phyloP scores from a whole-genome alignment of 2,329 filamentous ascomycete species.

The Aspergillus floridensis region DNA sequence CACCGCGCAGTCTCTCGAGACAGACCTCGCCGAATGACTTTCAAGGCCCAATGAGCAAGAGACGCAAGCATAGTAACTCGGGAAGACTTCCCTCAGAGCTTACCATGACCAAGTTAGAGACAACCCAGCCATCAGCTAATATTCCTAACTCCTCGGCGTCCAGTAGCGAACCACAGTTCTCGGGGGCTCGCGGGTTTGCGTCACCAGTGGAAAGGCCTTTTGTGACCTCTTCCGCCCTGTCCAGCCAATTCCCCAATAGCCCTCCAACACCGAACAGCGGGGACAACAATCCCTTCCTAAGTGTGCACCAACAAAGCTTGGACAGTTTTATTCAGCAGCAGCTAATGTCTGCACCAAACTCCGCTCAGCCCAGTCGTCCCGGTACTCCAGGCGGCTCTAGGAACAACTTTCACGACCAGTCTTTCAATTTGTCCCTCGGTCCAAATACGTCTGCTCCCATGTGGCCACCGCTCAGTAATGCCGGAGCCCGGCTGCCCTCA shows the following conservation, averaged over 20 bases:
- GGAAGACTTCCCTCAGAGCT: conserved; percentile 69
- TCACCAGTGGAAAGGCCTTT: conserved; percentile 48
- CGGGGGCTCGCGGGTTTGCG: conserved; percentile 36
- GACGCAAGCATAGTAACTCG: conserved; percentile 72
- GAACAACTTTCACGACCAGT: conserved; percentile 43
- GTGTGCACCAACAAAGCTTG: conserved; percentile 61
- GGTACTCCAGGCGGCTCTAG: conserved; percentile 61
- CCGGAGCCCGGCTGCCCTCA: conserved; percentile 54
- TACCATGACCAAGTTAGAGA: conserved; percentile 79
- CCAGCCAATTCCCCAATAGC: conserved; percentile 54
- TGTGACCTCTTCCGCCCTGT: conserved; percentile 42
- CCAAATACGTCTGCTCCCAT: conserved; percentile 51
- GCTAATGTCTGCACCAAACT: conserved; percentile 69
- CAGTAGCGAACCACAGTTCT: conserved; percentile 42
- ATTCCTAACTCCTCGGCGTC: conserved; percentile 38
- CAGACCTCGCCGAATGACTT: conserved; percentile 68
- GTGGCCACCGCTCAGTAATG: conserved; percentile 53
- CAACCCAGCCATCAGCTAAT: conserved; percentile 40
- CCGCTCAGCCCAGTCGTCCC: conserved; percentile 73
- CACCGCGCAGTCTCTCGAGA: conserved; percentile 65
- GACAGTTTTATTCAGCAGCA: conserved; percentile 64
- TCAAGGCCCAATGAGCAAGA: conserved; percentile 68
- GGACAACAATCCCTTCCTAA: conserved; percentile 59
- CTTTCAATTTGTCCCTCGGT: conserved; percentile 27
- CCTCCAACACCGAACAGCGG: conserved; percentile 66